These are phyloP conservation scores for Calophaca sinica DNA, from an alignment of 306 rosid genomes.

Conservation along the genomic window DNA sequence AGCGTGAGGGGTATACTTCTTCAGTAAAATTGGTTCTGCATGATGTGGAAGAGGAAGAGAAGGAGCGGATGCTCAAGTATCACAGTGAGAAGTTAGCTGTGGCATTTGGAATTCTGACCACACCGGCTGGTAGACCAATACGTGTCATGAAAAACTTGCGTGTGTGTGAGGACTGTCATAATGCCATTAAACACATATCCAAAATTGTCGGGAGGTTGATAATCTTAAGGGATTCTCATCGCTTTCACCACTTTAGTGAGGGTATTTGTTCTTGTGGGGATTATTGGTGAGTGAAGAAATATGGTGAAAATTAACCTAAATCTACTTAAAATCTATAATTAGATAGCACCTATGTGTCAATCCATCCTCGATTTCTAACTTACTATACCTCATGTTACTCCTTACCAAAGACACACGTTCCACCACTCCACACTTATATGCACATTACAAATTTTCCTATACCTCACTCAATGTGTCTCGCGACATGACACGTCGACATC, in stretches of 20 bases:
- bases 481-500: too few relatives aligned
- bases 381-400: too few relatives aligned
- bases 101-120: constrained; percentile 76
- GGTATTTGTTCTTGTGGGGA: constrained; percentile 84
- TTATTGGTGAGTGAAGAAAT: constrained; percentile 60
- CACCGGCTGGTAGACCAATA: constrained; percentile 82
- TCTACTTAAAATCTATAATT: too few relatives aligned
- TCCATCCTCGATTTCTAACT: too few relatives aligned
- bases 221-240: constrained; percentile 76
- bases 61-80: constrained; percentile 75
- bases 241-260: constrained; percentile 77
- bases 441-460: too few relatives aligned
- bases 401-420: too few relatives aligned
- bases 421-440: too few relatives aligned
- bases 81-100: constrained; percentile 90
- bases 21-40: constrained; percentile 78
- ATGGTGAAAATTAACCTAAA: background rate
- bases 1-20: constrained; percentile 74
- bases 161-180: constrained; percentile 85
- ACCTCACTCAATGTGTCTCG: too few relatives aligned
- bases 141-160: constrained; percentile 81
- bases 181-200: constrained; percentile 80
- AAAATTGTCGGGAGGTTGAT: constrained; percentile 74
- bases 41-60: constrained; percentile 88
- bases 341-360: too few relatives aligned